Conservation (phyloP, 306 rosid genomes). For the Quercus glauca region DNA sequence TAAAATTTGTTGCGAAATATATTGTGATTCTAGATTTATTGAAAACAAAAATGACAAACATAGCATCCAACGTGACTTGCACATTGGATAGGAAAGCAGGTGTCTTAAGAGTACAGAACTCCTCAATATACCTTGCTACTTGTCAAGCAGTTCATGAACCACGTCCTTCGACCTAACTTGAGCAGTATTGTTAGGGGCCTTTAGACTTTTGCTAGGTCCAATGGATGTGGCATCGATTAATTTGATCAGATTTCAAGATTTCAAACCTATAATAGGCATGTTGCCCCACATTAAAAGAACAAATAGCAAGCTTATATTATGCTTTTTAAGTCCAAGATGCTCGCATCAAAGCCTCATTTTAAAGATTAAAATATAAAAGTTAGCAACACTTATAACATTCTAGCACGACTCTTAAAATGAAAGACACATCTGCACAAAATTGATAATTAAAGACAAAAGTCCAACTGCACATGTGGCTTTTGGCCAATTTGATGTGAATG, state of each 20-base stretch:
- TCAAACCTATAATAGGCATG: neutral
- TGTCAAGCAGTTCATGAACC: neutral
- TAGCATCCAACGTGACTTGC: too few relatives aligned
- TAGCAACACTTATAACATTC: neutral
- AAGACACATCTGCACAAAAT: neutral
- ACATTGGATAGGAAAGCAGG: too few relatives aligned
- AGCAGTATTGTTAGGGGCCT: neutral
- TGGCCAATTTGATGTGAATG: neutral
- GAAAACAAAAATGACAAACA: too few relatives aligned
- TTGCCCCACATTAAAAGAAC: neutral
- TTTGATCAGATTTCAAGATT: neutral
- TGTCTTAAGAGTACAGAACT: too few relatives aligned
- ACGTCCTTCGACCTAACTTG: neutral
- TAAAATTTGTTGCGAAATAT: too few relatives aligned
- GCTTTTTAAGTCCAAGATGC: neutral
- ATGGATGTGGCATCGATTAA: neutral
- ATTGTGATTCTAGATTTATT: too few relatives aligned
- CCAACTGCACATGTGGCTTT: neutral
- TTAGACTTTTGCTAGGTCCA: neutral
- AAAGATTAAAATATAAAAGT: neutral
- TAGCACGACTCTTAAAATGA: neutral
- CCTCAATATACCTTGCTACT: neutral
- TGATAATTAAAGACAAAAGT: neutral
- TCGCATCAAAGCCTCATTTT: neutral
- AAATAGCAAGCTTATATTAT: neutral